Evolutionary conservation across 805 yeast genomes (phyloP), one percentile per base, ranked within the genome.

Genomic region (Kodamaea restingae): DNA sequence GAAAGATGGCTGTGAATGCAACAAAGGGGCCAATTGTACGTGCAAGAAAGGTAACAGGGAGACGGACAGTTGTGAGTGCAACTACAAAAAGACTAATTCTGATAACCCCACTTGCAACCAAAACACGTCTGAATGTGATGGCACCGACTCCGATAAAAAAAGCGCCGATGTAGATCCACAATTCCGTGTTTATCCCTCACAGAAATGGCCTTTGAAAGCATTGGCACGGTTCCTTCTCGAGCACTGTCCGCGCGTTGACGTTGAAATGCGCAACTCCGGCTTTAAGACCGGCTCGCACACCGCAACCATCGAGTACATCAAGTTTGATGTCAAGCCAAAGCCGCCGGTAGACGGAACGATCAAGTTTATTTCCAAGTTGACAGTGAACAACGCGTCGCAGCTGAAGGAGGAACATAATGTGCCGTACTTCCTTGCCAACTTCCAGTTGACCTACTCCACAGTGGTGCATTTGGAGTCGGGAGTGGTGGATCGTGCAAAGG

Each of bases 221-320:
- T 2, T 57, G 0, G 41, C 43, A 17, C 41, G 41, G 33, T 42
- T 50, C 15, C 4, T 54, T 4, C 31, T 61, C 4, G 3, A 48
- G 7, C 47, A 44, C 28, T 18, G 57, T 4, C 63, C 67, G 0
- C 35, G 42, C 10, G 20, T 54, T 1, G 57, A 55, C 27, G 32
- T 58, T 10, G 67, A 58, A 42, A 28, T 55, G 10, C 47, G 55
- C 18, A 45, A 46, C 34, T 22, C 46, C 6, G 11, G 35, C 9
- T 7, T 39, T 4, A 32, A 25, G 32, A 30, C 22, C 9, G 20
- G 31, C 7, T 27, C 22, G 8, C 41, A 35, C 12, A 15, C 51
- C 7, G 15, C 39, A 20, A 20, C 41, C 9, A 11, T 49, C 2
- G 60, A 54, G 15, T 61, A 52, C 42, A 18, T 52, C n/a, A 49